Evolutionary conservation across 306 rosid genomes (phyloP).

Genomic region (Trifolium pratense): DNA sequence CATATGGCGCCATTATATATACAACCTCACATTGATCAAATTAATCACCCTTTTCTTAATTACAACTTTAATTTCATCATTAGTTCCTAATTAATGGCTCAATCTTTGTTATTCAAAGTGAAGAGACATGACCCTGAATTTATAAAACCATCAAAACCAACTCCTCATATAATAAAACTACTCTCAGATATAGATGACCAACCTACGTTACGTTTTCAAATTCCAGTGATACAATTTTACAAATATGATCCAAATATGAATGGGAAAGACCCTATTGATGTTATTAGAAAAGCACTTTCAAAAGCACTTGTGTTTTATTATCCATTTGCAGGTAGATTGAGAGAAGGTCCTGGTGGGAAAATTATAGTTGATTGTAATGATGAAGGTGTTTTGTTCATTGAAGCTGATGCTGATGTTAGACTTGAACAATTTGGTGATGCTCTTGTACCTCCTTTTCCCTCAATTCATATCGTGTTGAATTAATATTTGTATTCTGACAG

Average conservation of each 20-base stretch:
- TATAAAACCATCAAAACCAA: not conserved
- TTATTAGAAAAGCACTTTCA: not conserved
- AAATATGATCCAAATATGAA: not conserved
- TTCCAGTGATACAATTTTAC: not conserved
- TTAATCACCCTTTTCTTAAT: not conserved
- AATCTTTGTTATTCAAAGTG: not conserved
- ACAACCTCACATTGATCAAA: no score
- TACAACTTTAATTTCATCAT: not conserved
- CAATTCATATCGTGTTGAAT: no score
- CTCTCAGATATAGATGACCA: slow-evolving; percentile 17
- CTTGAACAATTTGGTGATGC: not conserved
- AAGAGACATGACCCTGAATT: not conserved
- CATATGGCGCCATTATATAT: no score
- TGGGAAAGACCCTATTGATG: not conserved
- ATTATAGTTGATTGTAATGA: not conserved
- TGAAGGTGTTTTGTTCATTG: not conserved
- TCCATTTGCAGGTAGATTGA: slow-evolving; percentile 5
- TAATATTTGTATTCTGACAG: no score
- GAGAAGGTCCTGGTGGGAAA: not conserved
- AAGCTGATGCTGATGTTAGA: not conserved
- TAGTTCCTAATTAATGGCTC: not conserved
- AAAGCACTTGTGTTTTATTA: slow-evolving; percentile 5
- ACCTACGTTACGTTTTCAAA: not conserved
- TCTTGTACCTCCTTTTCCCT: slow-evolving; percentile 7
- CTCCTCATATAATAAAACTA: not conserved